These are phyloP conservation scores for Leishmania martiniquensis DNA, from an alignment of 208 protist genomes.

Conservation along the genomic window DNA sequence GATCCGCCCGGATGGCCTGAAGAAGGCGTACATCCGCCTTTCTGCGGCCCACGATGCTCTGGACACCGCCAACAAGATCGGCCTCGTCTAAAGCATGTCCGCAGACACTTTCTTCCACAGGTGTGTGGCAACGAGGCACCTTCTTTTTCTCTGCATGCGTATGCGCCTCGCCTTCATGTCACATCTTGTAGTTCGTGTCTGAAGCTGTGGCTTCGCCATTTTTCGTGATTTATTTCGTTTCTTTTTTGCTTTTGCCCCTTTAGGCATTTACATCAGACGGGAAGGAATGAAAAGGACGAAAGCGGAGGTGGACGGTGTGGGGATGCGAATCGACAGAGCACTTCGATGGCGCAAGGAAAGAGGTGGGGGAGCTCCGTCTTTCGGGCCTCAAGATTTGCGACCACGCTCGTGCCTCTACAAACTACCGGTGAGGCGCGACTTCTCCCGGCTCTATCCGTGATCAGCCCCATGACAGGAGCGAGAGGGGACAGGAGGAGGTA, in stretches of 20 bases:
- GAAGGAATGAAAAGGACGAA: not conserved
- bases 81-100: conserved; percentile 30
- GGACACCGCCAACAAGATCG: conserved; percentile 99
- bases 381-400: not conserved
- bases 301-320: not conserved
- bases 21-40: conserved; percentile 99
- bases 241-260: not conserved
- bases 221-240: not conserved
- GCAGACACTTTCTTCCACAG: not conserved
- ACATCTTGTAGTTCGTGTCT: no score
- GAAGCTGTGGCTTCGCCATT: no score
- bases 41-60: conserved; percentile 96
- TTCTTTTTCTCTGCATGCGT: not conserved
- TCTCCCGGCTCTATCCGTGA: not conserved
- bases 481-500: not conserved
- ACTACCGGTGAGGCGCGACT: not conserved
- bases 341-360: not conserved
- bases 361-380: not conserved
- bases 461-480: not conserved
- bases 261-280: not conserved
- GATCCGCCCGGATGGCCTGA: conserved; percentile 97
- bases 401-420: not conserved
- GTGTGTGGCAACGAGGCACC: not conserved
- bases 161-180: not conserved
- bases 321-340: not conserved